Base-by-base conservation (phyloP, 768 basidiomycete genomes). In the Mycena floridula region DNA sequence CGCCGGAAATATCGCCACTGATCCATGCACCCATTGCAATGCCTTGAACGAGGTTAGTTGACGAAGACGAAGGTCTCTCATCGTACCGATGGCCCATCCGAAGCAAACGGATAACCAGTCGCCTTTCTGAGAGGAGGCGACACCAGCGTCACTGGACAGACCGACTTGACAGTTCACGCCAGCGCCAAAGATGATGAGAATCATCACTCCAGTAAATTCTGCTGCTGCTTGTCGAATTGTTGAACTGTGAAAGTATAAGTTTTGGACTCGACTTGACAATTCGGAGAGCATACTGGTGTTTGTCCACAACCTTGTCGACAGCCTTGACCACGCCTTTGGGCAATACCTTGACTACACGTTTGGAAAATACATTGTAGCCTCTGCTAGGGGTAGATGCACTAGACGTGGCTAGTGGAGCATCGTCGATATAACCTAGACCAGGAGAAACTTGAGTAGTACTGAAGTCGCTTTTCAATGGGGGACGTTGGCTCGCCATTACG, bases 131-230 rank as follows among this genome's bases (percentile, higher is more conserved):
- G 58, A 54, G 2, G 74, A 44, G 12, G 74, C 50, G 18, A 78
- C 74, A 7, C 48, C 53, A 0, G 67, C 13, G 47, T 61, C 68
- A 13, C 55, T 51, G 2, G 74, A 73, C 24, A 79, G 63, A 15
- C 68, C 66, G 18, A 67, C 68, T 55, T 79, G 77, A 51, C 74
- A 77, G 43, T 68, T 59, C 27, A 65, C 68, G 42, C 72, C 77
- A 15, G 43, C 22, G 11, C 78, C 77, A 42, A 79, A 73, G 45
- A 79, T 69, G 47, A 76, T 57, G 7, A 79, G 60, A 25, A 79
- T 63, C 72, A 74, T 71, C 12, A 71, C 69, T 16, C 78, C 77
- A 30, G 73, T 49, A 51, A 79, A 79, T 54, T 79, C 77, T 20
- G 76, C 78, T 6, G 68, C 66, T n/a, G 73, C 53, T 46, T 64